Evolutionary conservation across 106 monocot genomes (phyloP).

Genomic region (Amphibolis antarctica): DNA sequence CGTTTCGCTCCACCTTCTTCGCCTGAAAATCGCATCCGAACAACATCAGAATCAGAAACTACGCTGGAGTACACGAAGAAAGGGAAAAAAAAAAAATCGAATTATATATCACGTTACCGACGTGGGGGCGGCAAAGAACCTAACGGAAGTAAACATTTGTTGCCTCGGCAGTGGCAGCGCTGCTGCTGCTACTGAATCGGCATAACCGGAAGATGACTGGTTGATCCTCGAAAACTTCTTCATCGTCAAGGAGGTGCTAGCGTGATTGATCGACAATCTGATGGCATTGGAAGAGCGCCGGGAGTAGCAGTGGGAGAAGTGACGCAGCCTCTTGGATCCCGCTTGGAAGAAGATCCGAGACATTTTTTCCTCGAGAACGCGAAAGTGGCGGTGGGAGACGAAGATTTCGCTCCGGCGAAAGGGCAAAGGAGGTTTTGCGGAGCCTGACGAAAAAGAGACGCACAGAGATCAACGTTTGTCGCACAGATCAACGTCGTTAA

Average conservation of each 20-base stretch:
- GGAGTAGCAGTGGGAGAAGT: not conserved
- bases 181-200: no score
- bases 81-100: not conserved
- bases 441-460: no score
- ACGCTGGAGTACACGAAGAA: not conserved
- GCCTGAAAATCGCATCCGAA: not conserved
- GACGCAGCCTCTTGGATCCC: not conserved
- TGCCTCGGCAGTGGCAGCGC: not conserved
- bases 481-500: no score
- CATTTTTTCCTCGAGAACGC: not conserved
- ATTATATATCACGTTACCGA: not conserved
- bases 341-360: not conserved
- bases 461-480: no score
- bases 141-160: not conserved
- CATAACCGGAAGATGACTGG: not conserved
- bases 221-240: not conserved
- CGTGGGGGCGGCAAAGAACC: constrained; percentile 5
- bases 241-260: not conserved
- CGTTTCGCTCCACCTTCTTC: constrained; percentile 4
- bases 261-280: not conserved
- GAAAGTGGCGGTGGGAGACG: no score
- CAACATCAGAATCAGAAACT: not conserved
- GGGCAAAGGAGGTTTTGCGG: no score
- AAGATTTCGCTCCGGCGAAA: no score
- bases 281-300: not conserved